These are phyloP conservation scores for Vitis vinifera DNA, from an alignment of 164 flowering plant species.

Conservation along the genomic window DNA sequence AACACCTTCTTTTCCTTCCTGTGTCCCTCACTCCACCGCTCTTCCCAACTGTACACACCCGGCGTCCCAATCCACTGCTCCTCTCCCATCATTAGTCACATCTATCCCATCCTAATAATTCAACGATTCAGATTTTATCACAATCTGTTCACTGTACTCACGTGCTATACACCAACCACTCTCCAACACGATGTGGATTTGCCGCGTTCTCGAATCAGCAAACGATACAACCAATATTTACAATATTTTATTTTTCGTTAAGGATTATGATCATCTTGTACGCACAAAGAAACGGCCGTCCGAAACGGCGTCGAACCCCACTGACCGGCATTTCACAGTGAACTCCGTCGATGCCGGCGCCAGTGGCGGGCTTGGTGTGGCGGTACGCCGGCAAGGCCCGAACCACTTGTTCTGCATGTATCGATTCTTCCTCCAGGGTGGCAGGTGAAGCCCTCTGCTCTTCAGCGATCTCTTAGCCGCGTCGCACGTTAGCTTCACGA, in stretches of 20 bases:
- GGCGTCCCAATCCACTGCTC: no score
- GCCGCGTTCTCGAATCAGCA: slow-evolving; percentile 11
- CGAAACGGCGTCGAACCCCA: slow-evolving; percentile 52
- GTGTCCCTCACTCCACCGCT: no score
- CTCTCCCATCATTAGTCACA: no score
- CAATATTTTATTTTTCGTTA: neutral
- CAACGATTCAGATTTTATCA: no score
- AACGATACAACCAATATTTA: no score
- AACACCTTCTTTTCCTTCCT: no score
- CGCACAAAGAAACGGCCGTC: slow-evolving; percentile 30
- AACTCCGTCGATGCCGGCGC: slow-evolving; percentile 9
- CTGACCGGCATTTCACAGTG: slow-evolving; percentile 46
- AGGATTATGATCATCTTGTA: slow-evolving; percentile 35
- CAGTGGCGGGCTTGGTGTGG: slow-evolving; percentile 13
- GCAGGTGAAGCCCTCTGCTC: slow-evolving; percentile 45
- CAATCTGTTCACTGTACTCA: no score
- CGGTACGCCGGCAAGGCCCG: slow-evolving; percentile 61
- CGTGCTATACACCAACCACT: no score
- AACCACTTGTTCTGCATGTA: slow-evolving; percentile 81
- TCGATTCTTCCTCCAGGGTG: slow-evolving; percentile 86
- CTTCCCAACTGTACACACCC: no score
- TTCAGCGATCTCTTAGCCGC: slow-evolving; percentile 64
- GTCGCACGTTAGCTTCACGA: slow-evolving; percentile 46
- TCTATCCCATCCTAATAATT: no score
- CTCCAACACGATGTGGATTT: slow-evolving; percentile 11